Conservation (phyloP, 768 basidiomycete species). For the Calocera viscosa region DNA sequence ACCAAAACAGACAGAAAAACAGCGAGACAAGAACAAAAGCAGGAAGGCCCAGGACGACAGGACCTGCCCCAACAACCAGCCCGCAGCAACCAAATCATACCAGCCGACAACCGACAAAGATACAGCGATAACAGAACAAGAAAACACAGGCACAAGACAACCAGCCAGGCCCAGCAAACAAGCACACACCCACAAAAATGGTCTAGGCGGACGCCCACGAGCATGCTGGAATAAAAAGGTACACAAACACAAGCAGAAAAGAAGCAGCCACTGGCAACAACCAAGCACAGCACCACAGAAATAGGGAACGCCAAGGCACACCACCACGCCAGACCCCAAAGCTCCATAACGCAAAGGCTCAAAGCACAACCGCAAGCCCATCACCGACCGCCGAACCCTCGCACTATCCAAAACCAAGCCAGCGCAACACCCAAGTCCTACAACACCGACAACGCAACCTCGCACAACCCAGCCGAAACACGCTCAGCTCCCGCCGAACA, state of each 20-base stretch:
- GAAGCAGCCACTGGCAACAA: constrained; percentile 27
- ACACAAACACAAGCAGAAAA: constrained; percentile 76
- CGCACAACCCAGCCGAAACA: constrained; percentile 46
- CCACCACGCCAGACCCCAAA: constrained; percentile 56
- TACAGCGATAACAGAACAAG: constrained; percentile 50
- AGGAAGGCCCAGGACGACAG: constrained; percentile 54
- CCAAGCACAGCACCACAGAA: background rate
- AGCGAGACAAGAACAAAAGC: constrained; percentile 54
- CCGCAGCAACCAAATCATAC: background rate
- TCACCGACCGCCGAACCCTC: constrained; percentile 62
- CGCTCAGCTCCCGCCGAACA: constrained; percentile 61
- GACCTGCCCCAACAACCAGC: too few species aligned
- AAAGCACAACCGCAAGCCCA: constrained; percentile 50
- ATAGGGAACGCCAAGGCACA: constrained; percentile 64
- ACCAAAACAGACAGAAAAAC: constrained; percentile 46
- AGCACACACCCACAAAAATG: constrained; percentile 44
- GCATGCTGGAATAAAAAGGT: constrained; percentile 72
- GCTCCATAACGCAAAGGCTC: constrained; percentile 56
- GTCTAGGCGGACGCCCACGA: constrained; percentile 69
- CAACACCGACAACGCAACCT: constrained; percentile 49
- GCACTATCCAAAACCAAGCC: constrained; percentile 70
- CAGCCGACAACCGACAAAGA: constrained; percentile 47
- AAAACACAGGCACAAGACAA: constrained; percentile 85
- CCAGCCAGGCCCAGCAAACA: constrained; percentile 57
- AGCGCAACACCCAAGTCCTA: constrained; percentile 49